Evolutionary conservation across 140 eudicot genomes (phyloP).

Genomic region (Cichorium intybus): DNA sequence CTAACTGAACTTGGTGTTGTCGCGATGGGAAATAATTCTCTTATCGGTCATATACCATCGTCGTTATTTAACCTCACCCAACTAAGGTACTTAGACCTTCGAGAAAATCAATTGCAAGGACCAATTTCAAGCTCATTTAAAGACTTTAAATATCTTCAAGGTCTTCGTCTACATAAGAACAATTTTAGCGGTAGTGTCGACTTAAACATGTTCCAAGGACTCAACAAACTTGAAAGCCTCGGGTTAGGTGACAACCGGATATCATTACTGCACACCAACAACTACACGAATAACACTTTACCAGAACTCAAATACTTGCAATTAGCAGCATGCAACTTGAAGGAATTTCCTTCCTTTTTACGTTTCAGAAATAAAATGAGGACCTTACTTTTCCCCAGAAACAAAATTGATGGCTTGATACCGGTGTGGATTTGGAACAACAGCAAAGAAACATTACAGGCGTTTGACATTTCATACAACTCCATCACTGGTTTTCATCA

Average conservation of each 20-base stretch:
- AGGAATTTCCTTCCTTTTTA: conserved; percentile 29
- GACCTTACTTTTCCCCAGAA: not conserved
- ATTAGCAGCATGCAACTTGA: conserved; percentile 31
- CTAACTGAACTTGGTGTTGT: conserved; percentile 16
- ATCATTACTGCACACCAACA: not conserved
- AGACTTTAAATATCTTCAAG: conserved; percentile 15
- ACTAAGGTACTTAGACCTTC: not conserved
- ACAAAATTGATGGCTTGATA: conserved; percentile 29
- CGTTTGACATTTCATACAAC: not conserved
- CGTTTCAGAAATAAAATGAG: conserved; percentile 13
- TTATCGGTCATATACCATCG: conserved; percentile 33
- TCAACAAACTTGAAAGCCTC: not conserved
- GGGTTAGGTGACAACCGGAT: not conserved
- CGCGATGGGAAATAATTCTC: not conserved
- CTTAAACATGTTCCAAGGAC: not conserved
- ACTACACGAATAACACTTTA: conserved; percentile 13
- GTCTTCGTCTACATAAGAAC: not conserved
- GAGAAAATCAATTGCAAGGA: conserved; percentile 19
- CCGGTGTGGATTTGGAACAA: conserved; percentile 29
- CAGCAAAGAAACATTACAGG: conserved; percentile 23
- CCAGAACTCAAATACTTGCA: conserved; percentile 2
- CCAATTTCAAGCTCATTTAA: conserved; percentile 25
- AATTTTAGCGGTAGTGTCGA: not conserved
- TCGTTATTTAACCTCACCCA: conserved; percentile 34
- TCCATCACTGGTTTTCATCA: conserved; percentile 27